A percentile compares a stretch with the other conserved stretches of the same genome.
Conservation (phyloP, 2,329 filamentous ascomycete genomes). For the Aspergillus arachidicola region DNA sequence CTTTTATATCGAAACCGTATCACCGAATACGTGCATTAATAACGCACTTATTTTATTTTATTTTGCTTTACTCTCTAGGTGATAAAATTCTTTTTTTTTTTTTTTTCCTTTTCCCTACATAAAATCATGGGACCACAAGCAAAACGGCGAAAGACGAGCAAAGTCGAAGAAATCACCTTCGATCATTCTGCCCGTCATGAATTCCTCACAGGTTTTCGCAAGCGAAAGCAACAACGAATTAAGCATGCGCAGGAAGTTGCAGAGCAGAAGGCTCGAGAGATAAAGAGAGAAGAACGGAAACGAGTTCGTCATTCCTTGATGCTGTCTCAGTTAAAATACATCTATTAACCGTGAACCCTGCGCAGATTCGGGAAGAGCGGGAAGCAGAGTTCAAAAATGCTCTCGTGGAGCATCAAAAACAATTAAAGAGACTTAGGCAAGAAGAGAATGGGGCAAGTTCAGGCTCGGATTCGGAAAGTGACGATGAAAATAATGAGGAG, state of each 20-base stretch:
- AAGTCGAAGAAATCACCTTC: constrained; percentile 81
- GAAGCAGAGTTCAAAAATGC: constrained; percentile 81
- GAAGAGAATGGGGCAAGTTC: constrained; percentile 34
- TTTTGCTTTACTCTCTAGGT: background rate
- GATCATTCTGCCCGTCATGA: constrained; percentile 78
- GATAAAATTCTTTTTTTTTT: background rate
- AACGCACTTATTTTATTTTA: too few species aligned
- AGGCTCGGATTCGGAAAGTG: constrained; percentile 29
- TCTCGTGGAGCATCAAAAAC: constrained; percentile 72
- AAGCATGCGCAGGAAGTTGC: constrained; percentile 84
- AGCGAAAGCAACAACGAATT: constrained; percentile 83
- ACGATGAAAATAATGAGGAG: constrained; percentile 52
- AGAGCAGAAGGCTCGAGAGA: constrained; percentile 73
- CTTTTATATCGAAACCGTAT: background rate
- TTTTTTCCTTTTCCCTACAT: background rate
- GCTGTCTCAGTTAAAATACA: background rate
- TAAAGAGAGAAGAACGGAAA: constrained; percentile 72
- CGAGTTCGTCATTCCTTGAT: constrained; percentile 61
- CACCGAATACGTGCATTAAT: background rate
- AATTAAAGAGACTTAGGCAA: constrained; percentile 64
- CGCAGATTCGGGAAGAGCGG: constrained; percentile 79
- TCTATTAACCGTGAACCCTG: constrained; percentile 4
- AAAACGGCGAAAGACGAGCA: constrained; percentile 68
- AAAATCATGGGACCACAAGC: constrained; percentile 56
- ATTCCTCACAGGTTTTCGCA: constrained; percentile 94